Evolutionary conservation across 306 rosid species (phyloP).

Genomic region (Lupinus albus): DNA sequence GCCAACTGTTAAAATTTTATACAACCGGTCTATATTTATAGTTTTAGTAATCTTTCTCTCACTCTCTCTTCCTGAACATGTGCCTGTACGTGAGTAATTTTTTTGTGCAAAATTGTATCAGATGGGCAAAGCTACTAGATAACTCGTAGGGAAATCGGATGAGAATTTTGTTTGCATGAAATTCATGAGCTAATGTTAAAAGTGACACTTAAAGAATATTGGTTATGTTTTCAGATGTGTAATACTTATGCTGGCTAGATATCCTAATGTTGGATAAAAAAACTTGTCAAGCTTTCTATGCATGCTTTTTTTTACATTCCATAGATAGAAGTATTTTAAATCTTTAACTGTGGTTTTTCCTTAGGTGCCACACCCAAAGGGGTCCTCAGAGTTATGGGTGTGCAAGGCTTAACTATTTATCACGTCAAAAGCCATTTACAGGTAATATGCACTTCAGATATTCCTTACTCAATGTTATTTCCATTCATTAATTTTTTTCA

Average conservation of each 20-base stretch:
- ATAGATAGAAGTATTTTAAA: constrained; percentile 20
- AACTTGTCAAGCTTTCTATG: constrained; percentile 22
- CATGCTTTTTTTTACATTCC: constrained; percentile 23
- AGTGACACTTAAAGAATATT: constrained; percentile 5
- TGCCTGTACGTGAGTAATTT: background rate
- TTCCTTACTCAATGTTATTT: constrained; percentile 20
- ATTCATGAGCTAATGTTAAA: background rate
- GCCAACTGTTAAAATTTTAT: background rate
- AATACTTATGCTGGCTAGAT: constrained; percentile 30
- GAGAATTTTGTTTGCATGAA: background rate
- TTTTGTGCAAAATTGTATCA: constrained; percentile 3
- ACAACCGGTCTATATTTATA: background rate
- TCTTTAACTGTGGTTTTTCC: constrained; percentile 21
- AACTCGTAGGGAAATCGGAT: constrained; percentile 2
- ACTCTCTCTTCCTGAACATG: background rate
- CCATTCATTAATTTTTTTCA: constrained; percentile 26
- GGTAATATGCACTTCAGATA: constrained; percentile 49
- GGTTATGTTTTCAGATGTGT: constrained; percentile 33
- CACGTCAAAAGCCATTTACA: constrained; percentile 98
- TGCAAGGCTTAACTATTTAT: constrained; percentile 92
- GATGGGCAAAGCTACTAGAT: background rate
- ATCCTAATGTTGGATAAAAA: constrained; percentile 28
- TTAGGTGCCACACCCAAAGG: constrained; percentile 99
- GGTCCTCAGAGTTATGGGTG: constrained; percentile 97
- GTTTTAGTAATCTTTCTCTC: background rate